Percentiles rank a stretch among this genome's conserved stretches.
These are phyloP conservation scores for Umbelopsis isabellina DNA, from an alignment of 192 early-diverging fungal species.

Conservation along the genomic window DNA sequence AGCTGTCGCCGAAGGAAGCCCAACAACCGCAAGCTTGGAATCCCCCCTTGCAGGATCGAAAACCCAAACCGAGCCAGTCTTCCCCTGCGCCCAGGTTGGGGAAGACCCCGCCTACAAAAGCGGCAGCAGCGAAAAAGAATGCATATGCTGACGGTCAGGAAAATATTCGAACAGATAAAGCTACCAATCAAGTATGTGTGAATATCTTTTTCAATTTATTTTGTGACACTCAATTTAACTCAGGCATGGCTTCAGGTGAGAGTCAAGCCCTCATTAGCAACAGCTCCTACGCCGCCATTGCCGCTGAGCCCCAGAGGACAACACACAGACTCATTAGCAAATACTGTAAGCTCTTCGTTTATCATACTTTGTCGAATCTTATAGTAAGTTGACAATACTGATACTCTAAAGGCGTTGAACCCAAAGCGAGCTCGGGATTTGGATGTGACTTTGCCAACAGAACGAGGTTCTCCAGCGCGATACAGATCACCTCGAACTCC, in stretches of 20 bases:
- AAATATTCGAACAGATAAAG: not conserved
- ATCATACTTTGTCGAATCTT: too few relatives aligned
- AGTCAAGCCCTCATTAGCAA: not conserved
- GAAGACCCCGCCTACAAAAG: slow-evolving; percentile 5
- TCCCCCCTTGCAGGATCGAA: slow-evolving; percentile 9
- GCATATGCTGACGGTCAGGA: not conserved
- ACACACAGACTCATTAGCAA: not conserved
- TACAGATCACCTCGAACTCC: not conserved
- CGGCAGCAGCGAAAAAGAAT: not conserved
- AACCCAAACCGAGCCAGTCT: slow-evolving; percentile 13
- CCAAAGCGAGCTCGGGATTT: not conserved
- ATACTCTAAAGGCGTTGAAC: too few relatives aligned
- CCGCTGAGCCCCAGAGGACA: slow-evolving; percentile 1
- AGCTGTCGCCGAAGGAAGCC: not conserved
- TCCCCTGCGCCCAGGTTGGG: not conserved
- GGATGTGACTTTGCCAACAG: not conserved
- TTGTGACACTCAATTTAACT: too few relatives aligned
- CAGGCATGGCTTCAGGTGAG: not conserved
- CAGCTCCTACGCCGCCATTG: slow-evolving; percentile 5
- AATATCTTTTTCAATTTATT: too few relatives aligned
- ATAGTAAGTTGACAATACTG: too few relatives aligned
- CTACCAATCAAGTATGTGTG: too few relatives aligned
- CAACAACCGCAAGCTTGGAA: not conserved
- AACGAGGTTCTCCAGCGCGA: not conserved
- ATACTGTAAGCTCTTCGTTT: not conserved